Base-by-base conservation (phyloP, 2,329 filamentous ascomycete species). In the Atkinsonella texensis region DNA sequence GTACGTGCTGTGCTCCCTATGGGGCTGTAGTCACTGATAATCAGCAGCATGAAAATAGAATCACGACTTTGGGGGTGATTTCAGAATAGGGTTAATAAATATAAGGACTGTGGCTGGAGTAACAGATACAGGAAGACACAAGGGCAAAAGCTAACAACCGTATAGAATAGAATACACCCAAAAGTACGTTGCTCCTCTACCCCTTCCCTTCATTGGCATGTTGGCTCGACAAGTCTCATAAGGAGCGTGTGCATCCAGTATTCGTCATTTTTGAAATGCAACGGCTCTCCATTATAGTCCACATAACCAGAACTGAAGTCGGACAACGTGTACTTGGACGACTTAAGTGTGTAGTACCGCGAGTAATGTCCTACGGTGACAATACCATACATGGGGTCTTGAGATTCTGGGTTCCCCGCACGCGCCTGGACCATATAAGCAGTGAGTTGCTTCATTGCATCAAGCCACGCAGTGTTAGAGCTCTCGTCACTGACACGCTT, bases 41-140 rank as follows among this genome's bases (percentile, higher is more conserved):
- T 47, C 23, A 50, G 38, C 48, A 54, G 50, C 53, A 54, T 50
- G 20, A 48, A 28, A 54, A 54, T 40, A 52, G 20, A 35, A 54
- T 54, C 47, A 50, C 48, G 23, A 46, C 50, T 32, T 40, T 54
- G 31, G 50, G 50, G 50, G 53, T 46, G 38, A 54, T 54, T 51
- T 50, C 53, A n/a, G 40, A 23, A 54, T 49, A 45, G 33, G 23
- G 38, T 4, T 52, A n/a, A n/a, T n/a, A n/a, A n/a, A n/a, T n/a
- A n/a, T n/a, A n/a, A n/a, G n/a, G n/a, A n/a, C n/a, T n/a, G n/a
- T n/a, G n/a, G n/a, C n/a, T n/a, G 17, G 9, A 13, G 38, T 11
- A 12, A 40, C 38, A 33, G 32, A 33, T 33, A 12, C 32, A 33
- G 32, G 7, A 33, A 33, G 32, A 33, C 32, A 33, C 7, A 12